Base-by-base conservation (phyloP, 129 eudicot species). In the Chrysanthemum makinoi region DNA sequence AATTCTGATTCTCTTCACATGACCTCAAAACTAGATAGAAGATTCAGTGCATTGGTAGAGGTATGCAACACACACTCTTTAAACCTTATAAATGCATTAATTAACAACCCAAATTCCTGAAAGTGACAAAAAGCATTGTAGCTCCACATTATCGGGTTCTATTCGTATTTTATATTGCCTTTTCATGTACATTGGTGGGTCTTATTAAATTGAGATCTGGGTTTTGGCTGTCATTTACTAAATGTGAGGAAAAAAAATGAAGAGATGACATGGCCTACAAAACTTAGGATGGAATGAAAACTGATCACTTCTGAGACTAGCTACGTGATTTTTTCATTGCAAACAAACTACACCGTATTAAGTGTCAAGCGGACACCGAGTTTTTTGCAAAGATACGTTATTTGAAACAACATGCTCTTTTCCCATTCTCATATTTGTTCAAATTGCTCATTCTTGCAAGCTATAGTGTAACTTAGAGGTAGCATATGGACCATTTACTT, bases 1-100 rank as follows among this genome's bases (percentile, higher is more conserved):
- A 91, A 86, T 69, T 73, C 76, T 1, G 96, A 89, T 35, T 87
- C 98, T 39, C 91, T 92, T 52, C 95, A 89, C 83, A 92, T 92
- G 95, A 87, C 92, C 6, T 87, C 98, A 68, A 92, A 92, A 76
- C 95, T 92, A 70, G 98, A 92, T 73, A 87, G 91, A 76, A 85
- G 98, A 87, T 89, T 77, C 81, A 92, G 88, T 57, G 98, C 95
- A 52, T 83, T 92, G 74, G 98, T 92, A 58, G 98, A 92, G 98
- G 98, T 92, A 86, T 24, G 70, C 55, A 19, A 14, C 57, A 52
- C 46, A 39, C 22, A 19, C 66, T 24, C 33, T 20, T 28, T 57
- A 56, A 39, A 39, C 46, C 46, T 2, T 58, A 10, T 56, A 56
- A 6, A 0, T 56, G 10, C 13, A 18, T 20, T 58, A 4, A 58